Base-by-base conservation (phyloP, 495 filamentous ascomycete species). In the Hyaloscypha finlandica region DNA sequence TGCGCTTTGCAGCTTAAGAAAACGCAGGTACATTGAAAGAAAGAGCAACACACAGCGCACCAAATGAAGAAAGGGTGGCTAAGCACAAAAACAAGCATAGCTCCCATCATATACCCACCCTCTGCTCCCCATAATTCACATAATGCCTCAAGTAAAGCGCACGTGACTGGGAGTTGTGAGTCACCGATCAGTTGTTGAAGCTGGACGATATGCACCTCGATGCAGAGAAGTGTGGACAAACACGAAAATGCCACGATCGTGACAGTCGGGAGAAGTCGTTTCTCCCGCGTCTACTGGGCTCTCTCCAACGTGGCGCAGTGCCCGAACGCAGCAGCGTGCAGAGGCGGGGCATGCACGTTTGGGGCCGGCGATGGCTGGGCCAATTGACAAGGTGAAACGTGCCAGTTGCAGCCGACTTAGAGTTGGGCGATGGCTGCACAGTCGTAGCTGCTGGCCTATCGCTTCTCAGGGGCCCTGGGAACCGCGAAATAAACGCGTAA, bases 201-300 rank as follows among this genome's bases (percentile, higher is more conserved):
- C 16, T 39, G 37, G 30, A 63, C 58, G 31, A 56, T 22, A 61
- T 64, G n/a, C 48, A 42, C 0, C 35, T 14, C 30, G 52, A 35
- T 65, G 58, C 60, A 61, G 20, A 45, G 16, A n/a, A 63, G 30
- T 59, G 39, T 65, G 52, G 42, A 59, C 59, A 67, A 68, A 68
- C 71, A 65, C 71, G 68, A 70, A 70, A 73, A 37, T 65, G 54
- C 54, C 71, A 66, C 71, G 71, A 65, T 70, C 62, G 63, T 53
- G 67, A 56, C 12, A 14, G 39, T 12, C 8, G 12, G 19, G 8
- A 37, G 25, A 33, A 30, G 62, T 22, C 67, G 68, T 64, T 64
- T 8, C 30, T 35, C 48, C 31, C 70, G 70, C 68, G 70, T 70
- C 65, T 70, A 73, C 52, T 67, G 70, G 67, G 58, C 6, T 22